Evolutionary conservation across 2,329 filamentous ascomycete genomes (phyloP), one percentile per base, ranked within the genome.

Genomic region (Pseudocercospora vitis): DNA sequence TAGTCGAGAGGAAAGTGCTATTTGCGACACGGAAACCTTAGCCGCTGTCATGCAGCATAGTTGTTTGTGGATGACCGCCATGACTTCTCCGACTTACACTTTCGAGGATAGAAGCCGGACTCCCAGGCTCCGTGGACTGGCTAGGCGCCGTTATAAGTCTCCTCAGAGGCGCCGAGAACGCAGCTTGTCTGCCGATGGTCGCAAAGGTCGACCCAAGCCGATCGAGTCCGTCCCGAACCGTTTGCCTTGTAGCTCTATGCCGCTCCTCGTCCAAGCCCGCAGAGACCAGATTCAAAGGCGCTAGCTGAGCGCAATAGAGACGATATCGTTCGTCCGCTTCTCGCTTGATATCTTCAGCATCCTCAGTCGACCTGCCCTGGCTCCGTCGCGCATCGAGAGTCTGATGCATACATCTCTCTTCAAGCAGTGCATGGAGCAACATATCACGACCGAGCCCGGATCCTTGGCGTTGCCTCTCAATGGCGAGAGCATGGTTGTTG

Each of bases 361-460:
- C 44, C 18, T 51, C 45, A 11, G 48, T 12, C 6, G 33, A 47
- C 19, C 39, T 40, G 16, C 52, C 42, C 50, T 33, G 19, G 42
- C 23, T 9, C 35, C 47, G 29, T 49, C 55, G 58, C 46, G 72
- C 66, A 14, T 69, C 62, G 29, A 73, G 65, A 8, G 73, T 72
- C 46, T 75, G 67, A 23, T 64, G 65, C 7, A 73, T 57, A 29
- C 73, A 73, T 48, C 72, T 70, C 39, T 76, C 71, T 61, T 78
- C 76, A 1, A 78, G 64, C 18, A 78, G 57, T 2, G 76, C 70
- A 59, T 77, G 75, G 4, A 78, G 58, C 8, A 77, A 57, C 11
- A 75, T 59, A 50, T 76, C 71, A 28, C 63, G 58, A 16, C 47
- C 52, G 7, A 37, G 45, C 7, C 33, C 29, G 3, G 44, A 35